These are phyloP conservation scores for Conoideocrella luteorostrata DNA, from an alignment of 2,329 filamentous ascomycete species.

Conservation along the genomic window DNA sequence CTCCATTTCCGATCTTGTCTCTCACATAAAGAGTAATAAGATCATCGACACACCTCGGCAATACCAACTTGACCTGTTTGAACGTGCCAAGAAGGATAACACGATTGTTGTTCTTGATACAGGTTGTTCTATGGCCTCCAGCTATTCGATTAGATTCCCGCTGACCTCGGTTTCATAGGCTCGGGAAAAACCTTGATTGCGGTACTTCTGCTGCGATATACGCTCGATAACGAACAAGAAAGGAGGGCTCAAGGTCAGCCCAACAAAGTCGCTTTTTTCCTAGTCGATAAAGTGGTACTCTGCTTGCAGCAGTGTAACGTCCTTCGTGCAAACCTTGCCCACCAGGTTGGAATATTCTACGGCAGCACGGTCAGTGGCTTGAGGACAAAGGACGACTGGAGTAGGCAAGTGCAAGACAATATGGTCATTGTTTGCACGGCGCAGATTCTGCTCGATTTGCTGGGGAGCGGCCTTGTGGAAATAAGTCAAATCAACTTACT, in stretches of 20 bases:
- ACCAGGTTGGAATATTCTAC: conserved; percentile 66
- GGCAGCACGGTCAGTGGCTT: conserved; percentile 54
- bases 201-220: conserved; percentile 71
- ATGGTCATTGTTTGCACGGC: conserved; percentile 92
- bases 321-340: conserved; percentile 71
- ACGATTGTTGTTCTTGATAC: conserved; percentile 91
- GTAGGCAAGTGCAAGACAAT: conserved; percentile 50
- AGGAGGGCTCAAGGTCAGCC: conserved; percentile 53
- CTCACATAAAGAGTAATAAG: conserved; percentile 19
- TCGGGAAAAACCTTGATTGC: conserved; percentile 97
- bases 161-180: conserved; percentile 38
- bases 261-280: conserved; percentile 72
- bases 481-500: conserved; percentile 84
- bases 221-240: conserved; percentile 71
- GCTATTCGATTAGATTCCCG: too few species aligned
- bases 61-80: conserved; percentile 88
- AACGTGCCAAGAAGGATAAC: conserved; percentile 77
- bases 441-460: conserved; percentile 72
- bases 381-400: conserved; percentile 41
- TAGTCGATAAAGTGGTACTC: conserved; percentile 84
- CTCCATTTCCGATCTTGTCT: background rate
- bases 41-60: conserved; percentile 77
- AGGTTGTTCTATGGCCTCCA: conserved; percentile 37
- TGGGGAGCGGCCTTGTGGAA: conserved; percentile 70
- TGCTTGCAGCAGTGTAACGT: conserved; percentile 87